These are phyloP conservation scores for Xylariaceae sp. DNA, from an alignment of 2,329 filamentous ascomycete species.

Conservation along the genomic window DNA sequence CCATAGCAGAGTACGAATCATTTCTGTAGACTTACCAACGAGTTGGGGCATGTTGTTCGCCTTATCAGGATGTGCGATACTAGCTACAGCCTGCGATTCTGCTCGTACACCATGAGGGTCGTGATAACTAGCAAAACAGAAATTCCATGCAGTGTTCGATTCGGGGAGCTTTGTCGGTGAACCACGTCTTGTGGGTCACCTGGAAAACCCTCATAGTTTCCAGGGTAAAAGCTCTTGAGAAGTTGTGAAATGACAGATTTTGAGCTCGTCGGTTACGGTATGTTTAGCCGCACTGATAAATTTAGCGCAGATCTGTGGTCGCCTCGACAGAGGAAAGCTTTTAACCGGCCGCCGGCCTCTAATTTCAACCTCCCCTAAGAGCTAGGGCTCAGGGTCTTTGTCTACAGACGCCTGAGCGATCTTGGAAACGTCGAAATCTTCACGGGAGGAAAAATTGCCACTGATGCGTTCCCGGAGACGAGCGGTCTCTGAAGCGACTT, in stretches of 20 bases:
- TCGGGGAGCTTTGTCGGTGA: slow-evolving; percentile 55
- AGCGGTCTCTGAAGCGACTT: slow-evolving; percentile 10
- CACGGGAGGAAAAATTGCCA: not conserved
- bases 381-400: too few species aligned
- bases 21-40: slow-evolving; percentile 31
- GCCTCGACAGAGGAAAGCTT: too few species aligned
- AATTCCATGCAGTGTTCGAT: slow-evolving; percentile 61
- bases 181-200: slow-evolving; percentile 56
- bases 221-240: not conserved
- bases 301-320: too few species aligned
- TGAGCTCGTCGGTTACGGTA: not conserved
- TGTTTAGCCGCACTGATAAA: too few species aligned
- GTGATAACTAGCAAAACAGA: slow-evolving; percentile 56
- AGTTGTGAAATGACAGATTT: not conserved
- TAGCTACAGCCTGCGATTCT: slow-evolving; percentile 58
- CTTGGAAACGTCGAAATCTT: too few species aligned
- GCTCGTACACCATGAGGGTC: slow-evolving; percentile 54
- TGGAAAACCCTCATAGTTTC: not conserved
- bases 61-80: slow-evolving; percentile 35
- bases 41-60: slow-evolving; percentile 29
- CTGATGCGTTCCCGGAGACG: slow-evolving; percentile 1
- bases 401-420: slow-evolving; percentile 6
- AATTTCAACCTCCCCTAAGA: too few species aligned
- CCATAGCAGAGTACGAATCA: slow-evolving; percentile 42
- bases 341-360: too few species aligned